Base-by-base conservation (phyloP, 345 rosid genomes). In the Erysimum cheiranthoides region DNA sequence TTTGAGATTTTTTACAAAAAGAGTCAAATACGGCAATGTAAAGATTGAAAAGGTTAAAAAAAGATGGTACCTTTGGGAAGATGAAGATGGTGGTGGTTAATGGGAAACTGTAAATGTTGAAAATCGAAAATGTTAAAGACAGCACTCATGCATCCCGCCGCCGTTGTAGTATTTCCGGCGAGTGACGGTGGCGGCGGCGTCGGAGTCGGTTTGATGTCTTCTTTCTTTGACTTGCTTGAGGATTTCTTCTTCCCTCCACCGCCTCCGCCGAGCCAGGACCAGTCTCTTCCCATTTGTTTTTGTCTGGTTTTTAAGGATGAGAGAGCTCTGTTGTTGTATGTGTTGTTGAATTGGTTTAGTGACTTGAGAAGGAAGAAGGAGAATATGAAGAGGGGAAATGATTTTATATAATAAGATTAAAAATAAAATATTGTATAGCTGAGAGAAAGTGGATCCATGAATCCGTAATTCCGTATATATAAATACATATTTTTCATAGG, bases 141-240 rank as follows among this genome's bases (percentile, higher is more conserved):
- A 54, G 92, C 80, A 75, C 85, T 84, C 82, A 92, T 89, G 87
- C 98, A 94, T 51, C 98, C 93, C 13, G 88, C 68, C 43, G 83
- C 58, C 28, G 81, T 50, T 34, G 78, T 12, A 7, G 63, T 43
- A 54, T 53, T 54, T 0, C 66, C 82, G 74, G 66, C 61, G 46
- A 51, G 62, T 13, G 77, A 52, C 1, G 63, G 12, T 1, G 60
- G 8, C 17, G 49, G 6, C 10, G 16, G 36, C 9, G 49, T 28
- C 11, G 5, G 56, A 9, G 52, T 39, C 0, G 66, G 54, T 52
- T 58, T 43, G 65, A 36, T 76, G 46, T 60, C 80, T 16, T 54
- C 80, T 16, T 51, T 80, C 66, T 78, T 79, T 68, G 84, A 73
- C 70, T 63, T 66, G 70, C 10, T 75, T 40, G 86, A 49, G 56